phyloP scores from a whole-genome alignment of 2,329 filamentous ascomycete species.

The Bertia moriformis region DNA sequence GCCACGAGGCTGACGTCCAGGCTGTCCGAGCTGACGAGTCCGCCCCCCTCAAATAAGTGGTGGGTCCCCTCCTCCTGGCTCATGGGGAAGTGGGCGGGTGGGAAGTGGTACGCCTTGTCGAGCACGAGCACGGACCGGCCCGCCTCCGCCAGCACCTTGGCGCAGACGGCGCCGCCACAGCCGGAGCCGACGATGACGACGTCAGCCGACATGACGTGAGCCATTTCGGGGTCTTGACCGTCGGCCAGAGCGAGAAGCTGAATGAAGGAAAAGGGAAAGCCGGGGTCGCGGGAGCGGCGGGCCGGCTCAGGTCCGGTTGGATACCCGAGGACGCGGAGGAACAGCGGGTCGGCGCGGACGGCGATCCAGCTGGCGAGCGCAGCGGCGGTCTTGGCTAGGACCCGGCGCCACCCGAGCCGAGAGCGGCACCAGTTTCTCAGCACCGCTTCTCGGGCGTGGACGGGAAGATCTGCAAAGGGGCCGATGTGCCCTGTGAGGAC shows the following conservation, averaged over 20 bases:
- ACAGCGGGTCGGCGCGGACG: constrained; percentile 36
- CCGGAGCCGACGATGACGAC: constrained; percentile 77
- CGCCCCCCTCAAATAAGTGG: constrained; percentile 58
- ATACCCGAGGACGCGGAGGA: constrained; percentile 41
- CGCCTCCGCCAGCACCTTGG: constrained; percentile 67
- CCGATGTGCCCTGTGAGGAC: constrained; percentile 54
- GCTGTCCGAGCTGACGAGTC: constrained; percentile 39
- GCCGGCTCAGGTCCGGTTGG: constrained; percentile 36
- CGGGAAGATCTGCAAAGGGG: constrained; percentile 45
- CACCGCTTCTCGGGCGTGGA: constrained; percentile 44
- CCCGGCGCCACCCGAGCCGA: constrained; percentile 35
- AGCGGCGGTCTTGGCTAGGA: constrained; percentile 38
- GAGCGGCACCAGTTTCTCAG: constrained; percentile 47
- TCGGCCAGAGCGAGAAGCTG: constrained; percentile 31
- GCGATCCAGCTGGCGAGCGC: constrained; percentile 37
- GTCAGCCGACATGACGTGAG: constrained; percentile 52
- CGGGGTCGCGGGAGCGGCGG: constrained; percentile 12
- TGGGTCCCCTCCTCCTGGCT: constrained; percentile 38
- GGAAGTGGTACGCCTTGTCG: constrained; percentile 69
- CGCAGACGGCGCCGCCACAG: constrained; percentile 69
- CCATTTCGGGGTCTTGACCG: constrained; percentile 10
- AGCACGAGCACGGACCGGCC: constrained; percentile 63
- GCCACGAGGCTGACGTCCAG: constrained; percentile 44
- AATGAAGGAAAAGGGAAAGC: constrained; percentile 44
- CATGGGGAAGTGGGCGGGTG: constrained; percentile 63